Percentiles rank a stretch among this genome's conserved stretches.
Conservation (phyloP, 306 rosid genomes). For the Astragalus membranaceus region DNA sequence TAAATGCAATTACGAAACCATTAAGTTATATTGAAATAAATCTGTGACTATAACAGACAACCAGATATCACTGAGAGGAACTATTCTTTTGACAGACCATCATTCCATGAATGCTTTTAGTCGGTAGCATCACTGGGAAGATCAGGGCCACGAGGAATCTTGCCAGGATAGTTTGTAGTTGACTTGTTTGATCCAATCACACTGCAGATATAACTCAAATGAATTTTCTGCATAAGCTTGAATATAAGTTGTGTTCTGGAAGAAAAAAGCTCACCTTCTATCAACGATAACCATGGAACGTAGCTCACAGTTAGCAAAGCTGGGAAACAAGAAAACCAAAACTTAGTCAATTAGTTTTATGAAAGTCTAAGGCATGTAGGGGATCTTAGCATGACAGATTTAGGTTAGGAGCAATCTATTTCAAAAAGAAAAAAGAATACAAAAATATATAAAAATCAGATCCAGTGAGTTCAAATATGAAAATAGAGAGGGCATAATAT, state of each 20-base stretch:
- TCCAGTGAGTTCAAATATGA: no score
- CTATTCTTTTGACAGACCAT: slow-evolving; percentile 8
- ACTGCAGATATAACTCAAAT: slow-evolving; percentile 31
- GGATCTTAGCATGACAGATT: background rate
- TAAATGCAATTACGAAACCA: background rate
- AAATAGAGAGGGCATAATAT: no score
- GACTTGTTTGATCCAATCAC: slow-evolving; percentile 51
- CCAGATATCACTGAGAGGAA: background rate
- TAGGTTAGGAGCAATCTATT: no score
- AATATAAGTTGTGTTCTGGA: background rate
- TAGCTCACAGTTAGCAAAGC: slow-evolving; percentile 79
- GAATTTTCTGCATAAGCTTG: background rate
- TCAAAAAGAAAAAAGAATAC: no score
- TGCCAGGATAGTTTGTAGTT: slow-evolving; percentile 62
- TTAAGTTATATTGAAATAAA: background rate
- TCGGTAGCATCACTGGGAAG: slow-evolving; percentile 62
- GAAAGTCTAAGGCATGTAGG: background rate
- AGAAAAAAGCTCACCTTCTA: slow-evolving; percentile 43
- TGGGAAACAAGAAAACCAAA: slow-evolving; percentile 30
- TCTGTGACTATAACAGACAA: background rate
- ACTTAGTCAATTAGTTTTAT: background rate
- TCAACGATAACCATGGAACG: slow-evolving; percentile 70
- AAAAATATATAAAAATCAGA: no score
- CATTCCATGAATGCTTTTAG: slow-evolving; percentile 27
- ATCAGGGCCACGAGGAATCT: slow-evolving; percentile 58